These are phyloP conservation scores for Ramaria rubella DNA, from an alignment of 768 basidiomycete species.

Conservation along the genomic window DNA sequence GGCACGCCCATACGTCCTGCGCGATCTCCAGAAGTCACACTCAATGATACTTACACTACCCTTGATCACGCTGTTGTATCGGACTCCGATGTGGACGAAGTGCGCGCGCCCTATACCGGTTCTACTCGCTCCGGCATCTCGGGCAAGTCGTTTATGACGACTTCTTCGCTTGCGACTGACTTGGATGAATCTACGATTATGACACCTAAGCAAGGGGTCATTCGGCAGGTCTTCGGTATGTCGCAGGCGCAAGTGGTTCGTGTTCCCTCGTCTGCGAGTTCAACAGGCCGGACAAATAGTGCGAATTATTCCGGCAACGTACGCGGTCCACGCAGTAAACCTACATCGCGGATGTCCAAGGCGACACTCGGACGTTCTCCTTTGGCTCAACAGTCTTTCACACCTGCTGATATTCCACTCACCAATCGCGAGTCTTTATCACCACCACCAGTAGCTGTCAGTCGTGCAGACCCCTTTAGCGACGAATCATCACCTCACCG, in stretches of 20 bases:
- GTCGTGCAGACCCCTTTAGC: constrained; percentile 8
- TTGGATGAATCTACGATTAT: constrained; percentile 79
- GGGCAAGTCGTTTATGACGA: constrained; percentile 64
- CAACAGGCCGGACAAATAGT: background rate
- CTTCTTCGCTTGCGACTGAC: constrained; percentile 70
- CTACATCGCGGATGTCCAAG: background rate
- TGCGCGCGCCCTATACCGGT: constrained; percentile 27
- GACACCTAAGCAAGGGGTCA: constrained; percentile 53
- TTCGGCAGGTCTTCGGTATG: constrained; percentile 65
- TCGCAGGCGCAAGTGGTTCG: constrained; percentile 76
- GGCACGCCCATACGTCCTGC: constrained; percentile 42
- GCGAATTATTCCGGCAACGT: constrained; percentile 30
- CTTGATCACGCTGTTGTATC: constrained; percentile 59
- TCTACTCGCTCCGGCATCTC: constrained; percentile 54
- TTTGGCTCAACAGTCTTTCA: constrained; percentile 8
- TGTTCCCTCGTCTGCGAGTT: constrained; percentile 29
- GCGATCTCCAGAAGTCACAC: constrained; percentile 52
- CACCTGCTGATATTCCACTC: constrained; percentile 12
- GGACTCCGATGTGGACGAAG: constrained; percentile 35
- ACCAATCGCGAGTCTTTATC: constrained; percentile 21
- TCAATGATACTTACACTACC: constrained; percentile 32
- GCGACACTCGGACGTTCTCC: constrained; percentile 6
- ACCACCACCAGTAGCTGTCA: constrained; percentile 32
- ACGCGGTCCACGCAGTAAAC: constrained; percentile 50
- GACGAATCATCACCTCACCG: background rate